Evolutionary conservation across 2,329 filamentous ascomycete species (phyloP).

Genomic region (Blastomyces emzantsi): DNA sequence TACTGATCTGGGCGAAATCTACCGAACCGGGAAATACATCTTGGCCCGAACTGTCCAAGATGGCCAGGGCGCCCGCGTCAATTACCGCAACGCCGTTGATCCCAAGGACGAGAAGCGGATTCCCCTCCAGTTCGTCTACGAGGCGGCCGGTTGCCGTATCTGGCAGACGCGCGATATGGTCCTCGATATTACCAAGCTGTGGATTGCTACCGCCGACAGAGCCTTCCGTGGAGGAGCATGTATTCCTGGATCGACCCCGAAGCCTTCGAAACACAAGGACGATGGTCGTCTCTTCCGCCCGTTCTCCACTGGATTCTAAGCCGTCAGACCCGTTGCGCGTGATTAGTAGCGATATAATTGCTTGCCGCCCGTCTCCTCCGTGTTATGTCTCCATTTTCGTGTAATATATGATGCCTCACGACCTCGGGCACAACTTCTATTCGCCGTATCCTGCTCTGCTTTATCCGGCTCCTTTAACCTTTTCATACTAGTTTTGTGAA

Average conservation of each 20-base stretch:
- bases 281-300: background rate
- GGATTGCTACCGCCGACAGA: constrained; percentile 39
- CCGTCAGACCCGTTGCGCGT: background rate
- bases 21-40: constrained; percentile 13
- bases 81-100: constrained; percentile 39
- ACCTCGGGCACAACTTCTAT: background rate
- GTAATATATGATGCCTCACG: background rate
- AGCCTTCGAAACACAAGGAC: background rate
- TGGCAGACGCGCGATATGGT: constrained; percentile 51
- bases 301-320: background rate
- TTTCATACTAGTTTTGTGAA: background rate
- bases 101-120: constrained; percentile 35
- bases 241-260: constrained; percentile 14
- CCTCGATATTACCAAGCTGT: constrained; percentile 44
- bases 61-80: constrained; percentile 31
- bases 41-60: constrained; percentile 13
- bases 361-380: background rate
- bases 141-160: constrained; percentile 52
- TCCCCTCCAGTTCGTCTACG: constrained; percentile 52
- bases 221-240: constrained; percentile 36
- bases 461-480: background rate
- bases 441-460: background rate
- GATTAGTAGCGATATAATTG: background rate
- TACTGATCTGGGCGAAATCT: constrained; percentile 15
- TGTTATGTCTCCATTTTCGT: background rate